Base-by-base conservation (phyloP, 805 yeast species). In the Wilhelminamyces savonicus region DNA sequence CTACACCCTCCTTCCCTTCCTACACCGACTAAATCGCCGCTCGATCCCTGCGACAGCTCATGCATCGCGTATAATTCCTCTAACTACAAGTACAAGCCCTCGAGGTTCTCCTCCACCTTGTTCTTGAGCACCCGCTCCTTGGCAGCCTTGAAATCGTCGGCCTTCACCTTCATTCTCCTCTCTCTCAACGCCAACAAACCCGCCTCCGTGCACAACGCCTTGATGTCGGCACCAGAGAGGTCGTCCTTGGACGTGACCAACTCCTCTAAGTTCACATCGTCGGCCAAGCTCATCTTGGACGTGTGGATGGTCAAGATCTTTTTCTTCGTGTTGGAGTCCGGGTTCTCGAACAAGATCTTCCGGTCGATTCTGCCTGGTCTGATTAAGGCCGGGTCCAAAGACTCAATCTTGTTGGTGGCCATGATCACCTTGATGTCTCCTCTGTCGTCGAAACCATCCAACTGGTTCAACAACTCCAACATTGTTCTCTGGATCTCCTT, bases 291-390 rank as follows among this genome's bases (percentile, higher is more conserved):
- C 97, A 88, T 88, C 63, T 86, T 88, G 39, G 84, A 77, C 3
- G 97, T 88, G 58, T 90, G 97, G 45, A 90, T 90, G 35, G 78
- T 73, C 50, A 90, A 73, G 58, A 90, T 90, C 72, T 88, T 88
- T 66, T 87, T 83, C 69, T 90, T 83, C 27, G 96, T 88, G 35
- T 81, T 77, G 25, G 88, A 79, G 49, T 90, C 96, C 16, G 97
- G 97, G 48, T 88, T 90, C 62, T 92, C 97, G 62, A 90, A 90
- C 56, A 88, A 73, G 47, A 88, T 88, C 69, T 88, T 88, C 52
- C 97, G 77, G 61, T 88, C 97, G 48, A 88, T 90, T 69, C 97
- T 82, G 26, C 97, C 97, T 0, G 97, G 97, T 61, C 97, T 78
- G 45, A 90, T 82, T 48, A 90, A 71, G 3, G 97, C 97, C 7